A percentile compares a stretch with the other conserved stretches of the same genome.
phyloP scores from a whole-genome alignment of 2,329 filamentous ascomycete genomes.

The Proliferodiscus dingleyae region DNA sequence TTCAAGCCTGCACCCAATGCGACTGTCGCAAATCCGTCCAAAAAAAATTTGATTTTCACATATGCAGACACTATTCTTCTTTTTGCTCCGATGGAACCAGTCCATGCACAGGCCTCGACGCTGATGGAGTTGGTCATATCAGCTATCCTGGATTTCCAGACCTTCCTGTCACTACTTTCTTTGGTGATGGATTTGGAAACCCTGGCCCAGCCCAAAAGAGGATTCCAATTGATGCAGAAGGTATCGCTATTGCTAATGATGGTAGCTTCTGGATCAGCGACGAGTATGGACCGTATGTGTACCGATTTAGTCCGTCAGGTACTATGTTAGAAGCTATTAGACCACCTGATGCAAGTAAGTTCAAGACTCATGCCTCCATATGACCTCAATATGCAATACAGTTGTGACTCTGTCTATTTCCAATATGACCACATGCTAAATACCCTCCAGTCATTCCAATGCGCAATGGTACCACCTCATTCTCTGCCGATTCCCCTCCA shows the following conservation, averaged over 20 bases:
- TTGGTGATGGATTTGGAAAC: constrained; percentile 63
- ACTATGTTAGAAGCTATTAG: constrained; percentile 58
- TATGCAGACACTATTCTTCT: constrained; percentile 64
- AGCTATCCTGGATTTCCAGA: constrained; percentile 54
- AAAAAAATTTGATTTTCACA: constrained; percentile 55
- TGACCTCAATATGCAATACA: too few species aligned
- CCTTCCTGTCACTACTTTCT: constrained; percentile 58
- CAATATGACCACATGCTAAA: background rate
- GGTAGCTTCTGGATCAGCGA: constrained; percentile 60
- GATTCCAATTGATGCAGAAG: constrained; percentile 61
- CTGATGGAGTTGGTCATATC: constrained; percentile 48
- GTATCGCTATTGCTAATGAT: constrained; percentile 54
- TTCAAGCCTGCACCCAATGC: constrained; percentile 50
- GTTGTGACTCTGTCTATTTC: too few species aligned
- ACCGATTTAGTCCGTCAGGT: constrained; percentile 56
- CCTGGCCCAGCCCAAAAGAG: constrained; percentile 53
- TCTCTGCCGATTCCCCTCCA: constrained; percentile 55
- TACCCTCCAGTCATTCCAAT: constrained; percentile 46
- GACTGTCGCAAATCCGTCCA: constrained; percentile 46
- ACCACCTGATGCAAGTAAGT: constrained; percentile 51
- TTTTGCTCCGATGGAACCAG: constrained; percentile 53
- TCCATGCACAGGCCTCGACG: constrained; percentile 60
- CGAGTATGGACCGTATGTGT: constrained; percentile 67
- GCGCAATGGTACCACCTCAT: constrained; percentile 56
- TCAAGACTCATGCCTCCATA: background rate